Evolutionary conservation across 257 asterid species (phyloP), one percentile per base, ranked within the genome.

Genomic region (Rauvolfia tetraphylla): DNA sequence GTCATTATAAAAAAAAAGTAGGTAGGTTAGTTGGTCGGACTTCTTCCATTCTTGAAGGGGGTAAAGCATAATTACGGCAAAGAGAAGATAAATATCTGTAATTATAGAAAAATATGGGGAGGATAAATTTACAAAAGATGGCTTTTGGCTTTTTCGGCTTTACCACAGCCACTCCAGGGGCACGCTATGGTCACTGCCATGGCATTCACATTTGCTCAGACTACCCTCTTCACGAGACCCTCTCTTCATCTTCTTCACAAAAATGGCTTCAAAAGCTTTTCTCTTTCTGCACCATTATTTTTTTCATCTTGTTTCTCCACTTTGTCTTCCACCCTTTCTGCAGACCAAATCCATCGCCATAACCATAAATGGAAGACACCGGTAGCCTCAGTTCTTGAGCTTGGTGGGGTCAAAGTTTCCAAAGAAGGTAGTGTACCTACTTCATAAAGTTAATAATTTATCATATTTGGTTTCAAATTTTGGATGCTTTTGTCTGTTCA

Each of bases 121-220:
- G 48, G 10, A 14, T 0, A 14, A 14, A 14, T 4, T 49, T 13
- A 49, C 20, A 49, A 2, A 15, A 49, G 0, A 7, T 49, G 15
- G 22, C 23, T 53, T 18, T 53, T 53, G 25, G 25, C 25, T 20
- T 10, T 38, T 38, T 31, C 8, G 5, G 13, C 71, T 10, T 38
- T 31, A 67, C 72, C 51, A 38, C 51, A 67, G 72, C 72, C 31
- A 25, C 31, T 66, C 34, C 3, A 18, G 39, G 38, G 67, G 6
- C 22, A n/a, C 5, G 15, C 70, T 63, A 33, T 34, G 42, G n/a
- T 76, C 62, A 15, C 71, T 44, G 57, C 72, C 62, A 91, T 90
- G 96, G 96, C 96, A 29, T 80, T 83, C 61, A 72, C 91, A 33
- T 75, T 84, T 25, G 88, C 90, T 39, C 88, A 86, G 73, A 81